These are phyloP conservation scores for Platanus orientalis DNA, from an alignment of 164 flowering plant genomes.

Conservation along the genomic window DNA sequence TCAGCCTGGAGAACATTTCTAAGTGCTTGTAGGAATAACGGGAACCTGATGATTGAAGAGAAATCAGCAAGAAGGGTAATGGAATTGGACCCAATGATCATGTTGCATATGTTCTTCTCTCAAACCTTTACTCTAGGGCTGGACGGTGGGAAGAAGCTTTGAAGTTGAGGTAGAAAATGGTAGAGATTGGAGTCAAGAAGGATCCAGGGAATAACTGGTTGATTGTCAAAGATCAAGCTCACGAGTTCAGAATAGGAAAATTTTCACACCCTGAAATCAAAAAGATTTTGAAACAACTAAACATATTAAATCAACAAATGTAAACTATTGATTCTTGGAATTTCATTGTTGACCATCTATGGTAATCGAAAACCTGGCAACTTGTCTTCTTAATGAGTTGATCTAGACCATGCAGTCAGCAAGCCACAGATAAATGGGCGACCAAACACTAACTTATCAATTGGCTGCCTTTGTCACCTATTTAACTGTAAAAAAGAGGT, in stretches of 20 bases:
- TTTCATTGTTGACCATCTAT: too few species aligned
- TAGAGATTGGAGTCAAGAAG: slow-evolving; percentile 17
- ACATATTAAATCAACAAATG: slow-evolving; percentile 12
- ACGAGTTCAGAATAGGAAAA: slow-evolving; percentile 18
- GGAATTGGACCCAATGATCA: slow-evolving; percentile 24
- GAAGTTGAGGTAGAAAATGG: slow-evolving; percentile 20
- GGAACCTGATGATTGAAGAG: slow-evolving; percentile 13
- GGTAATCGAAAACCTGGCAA: too few species aligned
- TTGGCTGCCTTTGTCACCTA: too few species aligned
- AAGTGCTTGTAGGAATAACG: slow-evolving; percentile 21
- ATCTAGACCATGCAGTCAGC: too few species aligned
- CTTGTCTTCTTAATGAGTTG: too few species aligned
- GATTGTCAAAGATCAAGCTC: slow-evolving; percentile 16
- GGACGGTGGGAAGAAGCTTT: slow-evolving; percentile 27
- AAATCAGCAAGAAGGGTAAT: slow-evolving; percentile 20
- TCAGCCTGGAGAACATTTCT: slow-evolving; percentile 25
- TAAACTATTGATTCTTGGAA: neutral
- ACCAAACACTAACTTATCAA: too few species aligned
- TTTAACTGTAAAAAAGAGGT: too few species aligned
- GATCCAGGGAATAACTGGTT: slow-evolving; percentile 26
- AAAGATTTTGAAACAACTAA: slow-evolving; percentile 12
- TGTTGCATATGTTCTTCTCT: slow-evolving; percentile 21
- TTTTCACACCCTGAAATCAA: slow-evolving; percentile 17
- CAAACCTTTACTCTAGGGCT: slow-evolving; percentile 16
- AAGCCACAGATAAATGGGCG: too few species aligned